These are phyloP conservation scores for Epicoccum nigrum DNA, from an alignment of 2,329 filamentous ascomycete genomes.

Conservation along the genomic window DNA sequence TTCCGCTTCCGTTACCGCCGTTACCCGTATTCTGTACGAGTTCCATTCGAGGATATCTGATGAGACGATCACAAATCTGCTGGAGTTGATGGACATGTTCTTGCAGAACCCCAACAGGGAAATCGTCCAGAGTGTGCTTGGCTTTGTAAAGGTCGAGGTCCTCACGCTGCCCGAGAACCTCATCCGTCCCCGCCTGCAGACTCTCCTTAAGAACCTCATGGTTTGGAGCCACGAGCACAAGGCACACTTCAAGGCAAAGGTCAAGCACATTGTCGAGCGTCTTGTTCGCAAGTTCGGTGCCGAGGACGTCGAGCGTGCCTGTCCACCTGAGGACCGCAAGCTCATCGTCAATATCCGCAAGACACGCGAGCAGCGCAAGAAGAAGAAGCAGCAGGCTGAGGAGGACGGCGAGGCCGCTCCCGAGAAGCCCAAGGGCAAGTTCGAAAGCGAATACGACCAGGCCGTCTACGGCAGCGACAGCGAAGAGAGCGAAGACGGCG, in stretches of 20 bases:
- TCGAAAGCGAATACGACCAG: slow-evolving; percentile 93
- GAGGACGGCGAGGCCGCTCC: slow-evolving; percentile 59
- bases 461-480: slow-evolving; percentile 79
- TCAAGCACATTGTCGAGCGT: slow-evolving; percentile 96
- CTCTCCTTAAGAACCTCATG: slow-evolving; percentile 87
- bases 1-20: slow-evolving; percentile 91
- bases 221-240: slow-evolving; percentile 99
- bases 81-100: slow-evolving; percentile 95
- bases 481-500: slow-evolving; percentile 61
- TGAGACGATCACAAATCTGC: slow-evolving; percentile 78
- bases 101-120: slow-evolving; percentile 95
- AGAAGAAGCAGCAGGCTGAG: slow-evolving; percentile 75
- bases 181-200: slow-evolving; percentile 76
- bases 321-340: slow-evolving; percentile 86
- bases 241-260: slow-evolving; percentile 93
- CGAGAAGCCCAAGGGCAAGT: slow-evolving; percentile 63
- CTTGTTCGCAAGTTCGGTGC: slow-evolving; percentile 91
- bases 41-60: slow-evolving; percentile 75
- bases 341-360: slow-evolving; percentile 94
- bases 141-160: slow-evolving; percentile 95
- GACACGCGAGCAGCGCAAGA: slow-evolving; percentile 87
- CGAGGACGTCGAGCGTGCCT: slow-evolving; percentile 77
- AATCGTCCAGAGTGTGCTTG: slow-evolving; percentile 91
- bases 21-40: slow-evolving; percentile 91
- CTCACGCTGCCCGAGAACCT: slow-evolving; percentile 81